Evolutionary conservation across 2,329 filamentous ascomycete species (phyloP).

Genomic region (Aspergillus aculeatinus): DNA sequence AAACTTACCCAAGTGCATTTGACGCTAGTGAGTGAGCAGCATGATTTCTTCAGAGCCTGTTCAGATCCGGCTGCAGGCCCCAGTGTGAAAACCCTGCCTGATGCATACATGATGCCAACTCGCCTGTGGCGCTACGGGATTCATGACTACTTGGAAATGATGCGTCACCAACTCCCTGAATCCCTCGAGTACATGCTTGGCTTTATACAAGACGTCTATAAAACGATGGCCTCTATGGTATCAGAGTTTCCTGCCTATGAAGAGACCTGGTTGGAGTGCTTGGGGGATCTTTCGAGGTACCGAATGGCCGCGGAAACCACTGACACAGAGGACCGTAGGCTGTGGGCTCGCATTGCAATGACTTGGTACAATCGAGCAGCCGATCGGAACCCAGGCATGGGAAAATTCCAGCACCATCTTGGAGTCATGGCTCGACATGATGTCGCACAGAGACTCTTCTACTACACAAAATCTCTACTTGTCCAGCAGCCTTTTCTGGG

Average conservation of each 20-base stretch:
- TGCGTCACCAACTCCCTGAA: conserved; percentile 70
- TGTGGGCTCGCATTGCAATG: conserved; percentile 76
- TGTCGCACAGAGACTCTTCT: conserved; percentile 58
- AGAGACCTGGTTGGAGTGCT: conserved; percentile 90
- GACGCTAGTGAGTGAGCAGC: conserved; percentile 76
- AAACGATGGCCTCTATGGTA: conserved; percentile 82
- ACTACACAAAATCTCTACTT: conserved; percentile 59
- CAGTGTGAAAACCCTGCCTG: conserved; percentile 66
- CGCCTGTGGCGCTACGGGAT: conserved; percentile 95
- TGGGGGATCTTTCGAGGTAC: conserved; percentile 83
- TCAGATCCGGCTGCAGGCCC: conserved; percentile 78
- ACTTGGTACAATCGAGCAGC: conserved; percentile 85
- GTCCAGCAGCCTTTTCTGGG: conserved; percentile 56
- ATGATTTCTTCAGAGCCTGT: conserved; percentile 81
- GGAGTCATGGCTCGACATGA: conserved; percentile 65
- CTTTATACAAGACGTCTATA: conserved; percentile 86
- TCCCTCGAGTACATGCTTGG: conserved; percentile 86
- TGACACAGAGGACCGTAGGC: conserved; percentile 70
- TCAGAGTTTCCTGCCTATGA: conserved; percentile 82
- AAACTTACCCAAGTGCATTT: conserved; percentile 78
- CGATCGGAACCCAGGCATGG: conserved; percentile 71
- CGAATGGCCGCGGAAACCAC: conserved; percentile 89
- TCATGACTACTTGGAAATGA: conserved; percentile 75
- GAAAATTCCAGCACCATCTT: conserved; percentile 82
- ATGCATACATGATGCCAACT: conserved; percentile 86